Conservation (phyloP, 2,329 filamentous ascomycete genomes). For the Cladophialophora yegresii region DNA sequence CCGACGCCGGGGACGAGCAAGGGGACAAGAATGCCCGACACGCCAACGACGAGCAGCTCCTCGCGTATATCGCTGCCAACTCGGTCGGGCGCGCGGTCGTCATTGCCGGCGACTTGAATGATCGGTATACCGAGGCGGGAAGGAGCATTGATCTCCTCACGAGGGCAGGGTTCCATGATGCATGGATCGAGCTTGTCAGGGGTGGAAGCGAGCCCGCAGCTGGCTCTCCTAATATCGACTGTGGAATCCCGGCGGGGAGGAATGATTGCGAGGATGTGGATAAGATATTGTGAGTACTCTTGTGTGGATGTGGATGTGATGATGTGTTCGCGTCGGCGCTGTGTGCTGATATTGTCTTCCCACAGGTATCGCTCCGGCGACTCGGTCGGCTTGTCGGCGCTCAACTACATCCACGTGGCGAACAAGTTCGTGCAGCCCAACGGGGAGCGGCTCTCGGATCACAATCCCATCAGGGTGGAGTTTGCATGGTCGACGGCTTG, state of each 20-base stretch:
- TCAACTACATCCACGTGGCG: slow-evolving; percentile 53
- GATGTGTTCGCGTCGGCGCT: neutral
- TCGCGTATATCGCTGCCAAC: slow-evolving; percentile 58
- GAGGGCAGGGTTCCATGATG: slow-evolving; percentile 58
- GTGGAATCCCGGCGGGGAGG: slow-evolving; percentile 59
- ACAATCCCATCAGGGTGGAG: slow-evolving; percentile 58
- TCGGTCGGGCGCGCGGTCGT: slow-evolving; percentile 64
- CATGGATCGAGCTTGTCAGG: slow-evolving; percentile 60
- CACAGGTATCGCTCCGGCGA: slow-evolving; percentile 37
- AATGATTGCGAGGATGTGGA: slow-evolving; percentile 66
- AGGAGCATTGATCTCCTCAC: slow-evolving; percentile 58
- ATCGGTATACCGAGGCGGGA: slow-evolving; percentile 60
- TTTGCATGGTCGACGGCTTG: slow-evolving; percentile 13
- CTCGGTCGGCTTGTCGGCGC: slow-evolving; percentile 57
- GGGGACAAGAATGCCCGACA: slow-evolving; percentile 60
- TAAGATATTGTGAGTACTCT: slow-evolving; percentile 55
- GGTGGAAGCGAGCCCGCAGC: slow-evolving; percentile 51
- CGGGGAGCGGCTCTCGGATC: slow-evolving; percentile 62
- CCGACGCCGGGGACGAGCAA: slow-evolving; percentile 61
- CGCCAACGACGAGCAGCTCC: slow-evolving; percentile 62
- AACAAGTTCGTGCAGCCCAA: slow-evolving; percentile 59
- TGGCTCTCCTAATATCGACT: slow-evolving; percentile 48
- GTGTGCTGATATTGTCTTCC: neutral
- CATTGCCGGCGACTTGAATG: slow-evolving; percentile 67
- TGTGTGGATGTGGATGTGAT: neutral